Evolutionary conservation across 1,284 basidiomycete species (phyloP), one percentile per base, ranked within the genome.

Genomic region (Porogramme epimiltina): DNA sequence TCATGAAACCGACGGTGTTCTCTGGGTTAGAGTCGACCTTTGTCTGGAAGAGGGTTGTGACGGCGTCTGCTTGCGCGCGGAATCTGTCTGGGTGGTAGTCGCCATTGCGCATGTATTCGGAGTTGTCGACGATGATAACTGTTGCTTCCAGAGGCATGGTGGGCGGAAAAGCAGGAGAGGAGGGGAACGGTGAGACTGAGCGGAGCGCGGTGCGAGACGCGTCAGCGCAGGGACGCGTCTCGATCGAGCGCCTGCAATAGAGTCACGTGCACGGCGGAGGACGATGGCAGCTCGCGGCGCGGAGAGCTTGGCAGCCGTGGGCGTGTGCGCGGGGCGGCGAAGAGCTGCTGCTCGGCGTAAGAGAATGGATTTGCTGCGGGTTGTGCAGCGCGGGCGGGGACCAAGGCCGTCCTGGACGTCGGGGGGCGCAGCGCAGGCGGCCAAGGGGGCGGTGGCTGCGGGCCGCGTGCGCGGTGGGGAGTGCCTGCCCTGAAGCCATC

Each of bases 1-100:
- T 95, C 95, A 99, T 97, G 50, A 98, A 74, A 5, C 96, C 96
- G 47, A 98, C 95, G 15, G 93, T 94, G 73, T 92, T 98, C 76
- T 99, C 97, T 23, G 96, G 94, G 74, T 99, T 97, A 36, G 91
- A 88, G 70, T 93, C 89, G 58, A 91, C 91, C 81, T 99, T 99
- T 52, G 92, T 88, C 66, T 90, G 87, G 73, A 98, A 97, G 64
- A 98, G 81, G 51, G 89, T 85, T 57, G 85, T 94, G 56, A 95
- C 91, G 3, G 96, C 93, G 73, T 99, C 95, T 15, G 87, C 75
- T 73, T 98, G 96, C 1, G 95, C 93, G 48, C 91, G 87, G 70
- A 95, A 94, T 59, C 87, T 84, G 26, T 88, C 89, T 31, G 95
- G 95, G 34, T 79, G 76, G 71, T 95, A 98, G 75, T 98, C 95